Evolutionary conservation across 208 protist genomes (phyloP), one percentile per base, ranked within the genome.

Genomic region (Leishmania aethiopica): DNA sequence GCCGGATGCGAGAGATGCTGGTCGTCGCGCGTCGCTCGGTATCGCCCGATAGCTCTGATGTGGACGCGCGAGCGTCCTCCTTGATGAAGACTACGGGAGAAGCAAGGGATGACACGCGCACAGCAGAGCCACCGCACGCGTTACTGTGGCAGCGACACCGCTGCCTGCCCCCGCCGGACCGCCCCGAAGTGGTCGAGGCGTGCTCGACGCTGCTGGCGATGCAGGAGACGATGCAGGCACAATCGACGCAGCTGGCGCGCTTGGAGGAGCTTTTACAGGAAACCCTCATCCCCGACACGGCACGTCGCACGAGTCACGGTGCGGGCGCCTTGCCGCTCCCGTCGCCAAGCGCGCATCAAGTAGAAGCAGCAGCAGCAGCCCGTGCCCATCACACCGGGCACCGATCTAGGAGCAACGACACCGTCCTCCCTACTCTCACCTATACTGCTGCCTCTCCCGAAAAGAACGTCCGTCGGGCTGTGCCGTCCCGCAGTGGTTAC

Each of bases 1-100:
- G 75, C 74, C 77, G 53, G 10, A 76, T 88, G 57, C 81, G 78
- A 7, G 81, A 88, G 40, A 85, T 88, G 59, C 66, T 85, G 66
- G 66, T 81, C 3, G 77, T 88, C 22, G n/a, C 77, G 80, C 40
- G 75, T 25, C 75, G 84, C 77, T 66, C 67, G 55, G 77, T 70
- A 70, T 59, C 71, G 6, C 22, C 13, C 22, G 19, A 59, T 59
- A 59, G 53, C 53, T 4, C 19, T 59, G 53, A 59, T 59, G 53
- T 0, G 62, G 62, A 40, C 62, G 25, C 47, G 75, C 72, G 6
- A 77, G 51, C 73, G 60, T 57, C 28, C 72, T 28, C n/a, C 79
- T 72, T 67, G 62, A 37, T 35, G 62, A 11, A 11, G 62, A 11
- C 28, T n/a, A 37, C 62, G 62, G 67, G 22, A 28, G 37, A 73